Evolutionary conservation across 78 protist species (phyloP).

Genomic region (Dictyostelium citrinum): DNA sequence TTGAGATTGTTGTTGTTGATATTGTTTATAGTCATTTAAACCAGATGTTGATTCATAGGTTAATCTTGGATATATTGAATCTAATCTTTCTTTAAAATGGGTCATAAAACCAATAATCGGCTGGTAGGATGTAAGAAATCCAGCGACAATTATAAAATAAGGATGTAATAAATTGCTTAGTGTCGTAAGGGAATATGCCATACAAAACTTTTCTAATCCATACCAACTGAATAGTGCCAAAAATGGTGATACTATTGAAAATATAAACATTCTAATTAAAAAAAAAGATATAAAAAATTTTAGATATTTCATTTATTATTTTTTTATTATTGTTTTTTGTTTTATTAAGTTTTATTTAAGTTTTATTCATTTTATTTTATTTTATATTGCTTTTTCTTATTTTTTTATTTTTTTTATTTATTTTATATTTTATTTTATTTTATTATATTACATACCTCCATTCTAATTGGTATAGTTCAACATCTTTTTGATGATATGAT

Average conservation of each 20-base stretch:
- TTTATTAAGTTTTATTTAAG: too few species aligned
- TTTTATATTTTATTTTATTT: neutral
- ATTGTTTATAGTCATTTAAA: neutral
- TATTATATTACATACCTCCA: slow-evolving; percentile 44
- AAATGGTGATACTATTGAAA: slow-evolving; percentile 45
- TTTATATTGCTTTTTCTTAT: too few species aligned
- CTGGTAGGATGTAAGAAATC: slow-evolving; percentile 47
- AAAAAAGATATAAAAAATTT: neutral
- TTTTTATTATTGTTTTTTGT: neutral
- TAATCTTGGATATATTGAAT: neutral
- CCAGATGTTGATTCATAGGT: neutral
- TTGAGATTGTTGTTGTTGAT: neutral
- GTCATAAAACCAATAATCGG: slow-evolving; percentile 30
- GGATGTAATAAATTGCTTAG: slow-evolving; percentile 68
- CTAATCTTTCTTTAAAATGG: slow-evolving; percentile 15
- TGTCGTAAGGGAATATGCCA: slow-evolving; percentile 5
- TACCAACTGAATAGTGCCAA: slow-evolving; percentile 59
- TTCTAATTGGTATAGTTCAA: slow-evolving; percentile 22
- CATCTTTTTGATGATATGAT: neutral
- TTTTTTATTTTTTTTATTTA: too few species aligned
- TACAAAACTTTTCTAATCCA: slow-evolving; percentile 33
- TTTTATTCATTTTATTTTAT: too few species aligned
- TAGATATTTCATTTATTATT: neutral
- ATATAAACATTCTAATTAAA: slow-evolving; percentile 23
- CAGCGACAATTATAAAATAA: slow-evolving; percentile 49